Base-by-base conservation (phyloP, 2,329 filamentous ascomycete genomes). In the Cordyceps militaris region DNA sequence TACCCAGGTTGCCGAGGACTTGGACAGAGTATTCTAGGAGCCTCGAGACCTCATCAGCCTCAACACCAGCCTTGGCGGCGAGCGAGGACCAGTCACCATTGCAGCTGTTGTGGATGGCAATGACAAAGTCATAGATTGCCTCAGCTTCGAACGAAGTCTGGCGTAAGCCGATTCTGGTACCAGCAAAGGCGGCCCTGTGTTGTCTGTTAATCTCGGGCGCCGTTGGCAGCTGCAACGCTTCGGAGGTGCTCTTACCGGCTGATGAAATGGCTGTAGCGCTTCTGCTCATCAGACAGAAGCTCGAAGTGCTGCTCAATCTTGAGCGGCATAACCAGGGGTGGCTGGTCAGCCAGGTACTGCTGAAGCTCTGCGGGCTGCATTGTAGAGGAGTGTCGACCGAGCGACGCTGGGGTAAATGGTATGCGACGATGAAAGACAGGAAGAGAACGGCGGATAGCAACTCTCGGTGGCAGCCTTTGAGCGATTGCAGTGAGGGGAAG, bases 271-370 rank as follows among this genome's bases (percentile, higher is more conserved):
- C 92, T 89, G 79, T 97, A 97, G 69, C 88, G 86, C 77, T 93
- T 91, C 76, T 96, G 84, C 69, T 88, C 79, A 66, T 89, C 83
- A 55, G 75, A 80, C 61, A 94, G 73, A 36, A 85, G 84, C 57
- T 93, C 88, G 66, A 97, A 99, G 74, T 97, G 93, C 69, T 91
- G 89, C 75, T 91, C 91, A 71, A 97, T 94, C 71, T 91, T 87
- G 51, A 99, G 83, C 49, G 87, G 85, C 59, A 97, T 93, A 58
- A 97, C 84, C 50, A 86, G 88, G 1, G 94, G 94, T 47, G 94
- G 94, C 62, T 87, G 86, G 73, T 99, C 94, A 48, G 94, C 92
- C 61, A 96, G 81, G 72, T 96, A 97, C 69, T 96, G 88, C 71
- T 78, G 77, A 61, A 86, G 76, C 62, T 86, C 83, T 64, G 80